Evolutionary conservation across 495 filamentous ascomycete genomes (phyloP), one percentile per base, ranked within the genome.

Genomic region (Trichoderma orchidacearum): DNA sequence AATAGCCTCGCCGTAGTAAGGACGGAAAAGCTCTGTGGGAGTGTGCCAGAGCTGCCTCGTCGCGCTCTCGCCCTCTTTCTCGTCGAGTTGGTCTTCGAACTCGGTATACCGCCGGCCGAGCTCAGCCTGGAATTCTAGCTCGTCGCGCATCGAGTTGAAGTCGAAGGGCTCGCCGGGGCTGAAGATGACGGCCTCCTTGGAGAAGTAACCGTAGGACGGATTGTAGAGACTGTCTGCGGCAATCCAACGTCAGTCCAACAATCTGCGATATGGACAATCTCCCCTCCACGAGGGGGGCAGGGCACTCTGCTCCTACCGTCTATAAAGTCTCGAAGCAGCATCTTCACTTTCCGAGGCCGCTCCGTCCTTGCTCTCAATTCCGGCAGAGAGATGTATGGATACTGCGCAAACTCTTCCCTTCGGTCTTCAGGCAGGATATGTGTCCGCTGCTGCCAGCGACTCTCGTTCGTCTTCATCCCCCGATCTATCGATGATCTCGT

Each of bases 11-110:
- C 93, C 94, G 67, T 99, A 99, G 70, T 93, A 93, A 2, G 93
- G 93, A 54, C 87, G 81, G 70, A 99, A 99, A 0, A 99, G 80
- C 70, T 99, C 93, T 0, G 93, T 99, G 1, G 93, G 93, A 3
- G 93, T 99, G 68, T 97, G 95, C 93, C 93, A 99, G 32, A 99
- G 76, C 73, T 99, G 93, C 2, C 93, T 82, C 29, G 89, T 84
- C 3, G 85, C 79, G 62, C 95, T 87, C 11, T 72, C 76, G 48
- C 64, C 64, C 0, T 81, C 68, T 38, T 74, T 72, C 31, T 75
- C 79, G 62, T 99, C 93, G 18, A 99, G 77, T 25, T 73, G 70
- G 69, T 99, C 88, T 68, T 99, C 93, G 65, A 97, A 97, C 62
- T 86, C 80, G 18, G 79, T 85, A 65, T 97, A 99, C 25, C 87